phyloP scores from a whole-genome alignment of 2,329 filamentous ascomycete species.

The Ceratocystis albifundus region DNA sequence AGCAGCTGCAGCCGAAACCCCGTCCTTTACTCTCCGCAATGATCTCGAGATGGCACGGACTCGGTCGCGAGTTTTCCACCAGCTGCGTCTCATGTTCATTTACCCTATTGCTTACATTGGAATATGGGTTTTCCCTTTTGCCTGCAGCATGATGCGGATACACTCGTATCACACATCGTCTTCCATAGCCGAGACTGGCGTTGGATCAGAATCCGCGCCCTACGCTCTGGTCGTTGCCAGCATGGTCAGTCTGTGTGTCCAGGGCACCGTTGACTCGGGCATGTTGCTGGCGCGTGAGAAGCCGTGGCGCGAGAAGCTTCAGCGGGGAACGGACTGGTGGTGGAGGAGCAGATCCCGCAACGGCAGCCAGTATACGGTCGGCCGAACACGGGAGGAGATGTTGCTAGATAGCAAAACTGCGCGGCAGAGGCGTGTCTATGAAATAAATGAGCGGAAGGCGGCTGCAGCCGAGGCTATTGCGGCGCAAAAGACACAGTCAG shows the following conservation, averaged over 20 bases:
- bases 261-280: slow-evolving; percentile 55
- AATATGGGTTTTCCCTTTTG: slow-evolving; percentile 62
- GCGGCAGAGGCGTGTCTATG: slow-evolving; percentile 38
- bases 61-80: slow-evolving; percentile 49
- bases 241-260: slow-evolving; percentile 48
- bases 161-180: slow-evolving; percentile 27
- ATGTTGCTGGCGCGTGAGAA: slow-evolving; percentile 60
- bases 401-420: slow-evolving; percentile 40
- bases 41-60: slow-evolving; percentile 30
- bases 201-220: slow-evolving; percentile 29
- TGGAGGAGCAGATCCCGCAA: slow-evolving; percentile 22
- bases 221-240: slow-evolving; percentile 45
- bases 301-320: slow-evolving; percentile 38
- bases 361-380: slow-evolving; percentile 27
- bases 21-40: slow-evolving; percentile 8
- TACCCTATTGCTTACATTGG: slow-evolving; percentile 62
- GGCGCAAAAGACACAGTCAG: slow-evolving; percentile 25
- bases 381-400: slow-evolving; percentile 43
- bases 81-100: slow-evolving; percentile 61
- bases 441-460: slow-evolving; percentile 30
- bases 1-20: slow-evolving; percentile 23
- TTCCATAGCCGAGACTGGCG: slow-evolving; percentile 24
- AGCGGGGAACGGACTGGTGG: slow-evolving; percentile 21
- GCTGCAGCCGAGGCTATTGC: background rate
- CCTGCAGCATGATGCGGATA: slow-evolving; percentile 51